Evolutionary conservation across 2,329 filamentous ascomycete genomes (phyloP), one percentile per base, ranked within the genome.

Genomic region (Trematosphaeria pertusa): DNA sequence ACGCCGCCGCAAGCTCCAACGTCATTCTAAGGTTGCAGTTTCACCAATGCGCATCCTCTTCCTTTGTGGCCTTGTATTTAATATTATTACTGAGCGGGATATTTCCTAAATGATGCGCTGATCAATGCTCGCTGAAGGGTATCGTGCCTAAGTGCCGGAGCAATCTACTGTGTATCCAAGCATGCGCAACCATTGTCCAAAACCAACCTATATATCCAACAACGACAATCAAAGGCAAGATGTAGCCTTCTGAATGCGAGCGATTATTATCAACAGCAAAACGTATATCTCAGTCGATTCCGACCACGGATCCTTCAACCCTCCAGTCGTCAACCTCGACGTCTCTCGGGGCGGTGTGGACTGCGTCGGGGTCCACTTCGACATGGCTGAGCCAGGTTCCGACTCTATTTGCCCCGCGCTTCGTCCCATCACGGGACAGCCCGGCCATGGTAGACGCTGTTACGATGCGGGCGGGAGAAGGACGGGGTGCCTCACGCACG

Each of bases 371-470:
- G 37, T 73, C 70, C 19, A 70, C 43, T 43, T 65, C 55, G 12
- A 73, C 63, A 38, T 73, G 66, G 35, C 52, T 67, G 28, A 73
- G 61, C 71, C 71, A 73, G 21, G 67, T 71, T 9, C 70, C 70
- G 1, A 73, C 70, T 51, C 70, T 48, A 43, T 70, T 71, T 12
- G 64, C 63, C 12, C 69, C 71, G 4, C 64, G 60, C 33, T 65
- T 64, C 15, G 58, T 62, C 10, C 69, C 69, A 38, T 72, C 68
- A n/a, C 56, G 58, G 2, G 65, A 69, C 26, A 72, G 50, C 5
- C 71, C 70, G 15, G 71, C 71, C 70, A 73, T 72, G 5, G 64
- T 60, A 9, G 69, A 71, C 19, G 63, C 57, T 43, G 46, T 53
- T 4, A 52, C 54, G 5, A 33, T 46, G 14, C 56, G 55, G 17